Evolutionary conservation across 306 rosid species (phyloP).

Genomic region (Macrotyloma uniflorum): DNA sequence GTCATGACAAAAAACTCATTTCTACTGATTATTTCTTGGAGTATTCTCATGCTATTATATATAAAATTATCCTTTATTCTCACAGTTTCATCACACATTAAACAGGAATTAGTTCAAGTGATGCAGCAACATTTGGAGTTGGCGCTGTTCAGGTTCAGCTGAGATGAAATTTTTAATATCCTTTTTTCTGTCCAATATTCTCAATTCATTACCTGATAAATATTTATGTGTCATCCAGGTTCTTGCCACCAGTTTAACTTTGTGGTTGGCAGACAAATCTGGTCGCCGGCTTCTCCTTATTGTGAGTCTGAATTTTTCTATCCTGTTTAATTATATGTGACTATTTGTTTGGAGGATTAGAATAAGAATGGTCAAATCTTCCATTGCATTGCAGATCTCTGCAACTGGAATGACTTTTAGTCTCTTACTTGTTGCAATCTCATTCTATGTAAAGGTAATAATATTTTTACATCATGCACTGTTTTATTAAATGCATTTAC

Average conservation of each 20-base stretch:
- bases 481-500: not conserved
- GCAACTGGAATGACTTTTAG: conserved; percentile 74
- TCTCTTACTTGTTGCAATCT: conserved; percentile 71
- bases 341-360: conserved; percentile 26
- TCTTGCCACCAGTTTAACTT: conserved; percentile 74
- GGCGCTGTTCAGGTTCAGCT: conserved; percentile 89
- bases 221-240: conserved; percentile 59
- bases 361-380: conserved; percentile 26
- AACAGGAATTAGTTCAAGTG: conserved; percentile 76
- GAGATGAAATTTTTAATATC: conserved; percentile 41
- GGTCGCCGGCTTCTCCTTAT: conserved; percentile 93
- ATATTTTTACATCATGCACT: not conserved
- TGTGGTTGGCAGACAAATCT: conserved; percentile 86
- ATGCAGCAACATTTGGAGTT: conserved; percentile 79
- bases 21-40: conserved; percentile 12
- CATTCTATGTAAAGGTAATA: conserved; percentile 81
- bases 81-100: conserved; percentile 31
- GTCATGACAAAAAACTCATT: not conserved
- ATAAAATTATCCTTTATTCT: conserved; percentile 14
- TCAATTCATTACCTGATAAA: conserved; percentile 38
- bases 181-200: conserved; percentile 16
- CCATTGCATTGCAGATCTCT: conserved; percentile 71
- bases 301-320: conserved; percentile 56
- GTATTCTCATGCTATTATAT: conserved; percentile 6
- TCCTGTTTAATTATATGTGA: conserved; percentile 21